Base-by-base conservation (phyloP, 805 yeast genomes). In the Kluyveromyces nonfermentans region DNA sequence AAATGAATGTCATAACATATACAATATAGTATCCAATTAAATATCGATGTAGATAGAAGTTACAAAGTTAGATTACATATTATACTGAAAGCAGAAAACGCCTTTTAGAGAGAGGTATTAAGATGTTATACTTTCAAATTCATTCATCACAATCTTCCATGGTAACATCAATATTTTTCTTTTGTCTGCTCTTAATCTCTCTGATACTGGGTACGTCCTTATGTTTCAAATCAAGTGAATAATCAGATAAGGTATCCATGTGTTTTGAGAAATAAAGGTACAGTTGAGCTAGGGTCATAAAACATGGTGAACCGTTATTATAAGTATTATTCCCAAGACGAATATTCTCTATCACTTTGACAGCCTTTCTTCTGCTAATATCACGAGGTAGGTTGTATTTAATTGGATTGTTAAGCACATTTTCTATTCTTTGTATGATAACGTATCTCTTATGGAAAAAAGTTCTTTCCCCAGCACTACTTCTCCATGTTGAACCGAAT, bases 401-500 rank as follows among this genome's bases (percentile, higher is more conserved):
- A 9, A 20, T 34, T 14, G 63, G 61, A 33, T 54, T 37, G 6
- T 55, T 43, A 20, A 36, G 35, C 5, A 59, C 41, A 17, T 52
- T 53, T n/a, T 54, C 50, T 7, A 57, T 55, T 32, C 47, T 51
- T 31, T 51, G 50, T n/a, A 59, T 53, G 33, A 57, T 52, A 20
- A 51, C 51, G 53, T 53, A 56, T 41, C 63, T 49, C 34, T 59
- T 59, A 2, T 59, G 54, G 45, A 56, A 59, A 17, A 57, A 43
- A 1, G 60, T 52, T 20, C 63, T 46, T 28, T 59, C 62, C n/a
- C 53, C 52, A 3, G 55, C 45, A 21, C 47, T 50, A 31, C 53
- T 50, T 41, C 63, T 50, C 63, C 63, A 59, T 9, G 55, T 47
- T 2, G 62, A 46, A 15, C 63, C 63, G 41, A 51, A 59, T 33